Evolutionary conservation across 306 rosid species (phyloP).

Genomic region (Inga oerstediana): DNA sequence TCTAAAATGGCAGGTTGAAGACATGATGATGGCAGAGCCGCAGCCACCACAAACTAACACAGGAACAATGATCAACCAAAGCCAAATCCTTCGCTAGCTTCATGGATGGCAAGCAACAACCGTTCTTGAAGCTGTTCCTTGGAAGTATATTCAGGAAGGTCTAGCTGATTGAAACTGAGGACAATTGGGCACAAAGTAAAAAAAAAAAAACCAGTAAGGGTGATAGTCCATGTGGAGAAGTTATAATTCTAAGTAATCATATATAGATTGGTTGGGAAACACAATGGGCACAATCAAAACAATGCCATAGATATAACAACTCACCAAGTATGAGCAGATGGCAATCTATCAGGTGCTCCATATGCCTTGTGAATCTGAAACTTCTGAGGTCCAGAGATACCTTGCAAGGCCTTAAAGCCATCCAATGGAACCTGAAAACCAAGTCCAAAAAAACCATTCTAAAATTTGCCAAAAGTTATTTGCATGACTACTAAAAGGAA

Average conservation of each 20-base stretch:
- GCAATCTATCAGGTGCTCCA: constrained; percentile 96
- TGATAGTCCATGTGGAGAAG: constrained; percentile 15
- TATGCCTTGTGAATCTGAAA: constrained; percentile 99
- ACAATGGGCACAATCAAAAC: background rate
- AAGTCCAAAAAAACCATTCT: background rate
- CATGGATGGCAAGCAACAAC: constrained; percentile 93
- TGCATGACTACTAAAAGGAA: background rate
- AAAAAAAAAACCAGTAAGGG: constrained; percentile 24
- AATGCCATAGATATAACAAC: constrained; percentile 8
- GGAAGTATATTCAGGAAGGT: constrained; percentile 93
- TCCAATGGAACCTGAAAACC: constrained; percentile 92
- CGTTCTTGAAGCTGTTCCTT: constrained; percentile 97
- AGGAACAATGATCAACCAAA: constrained; percentile 58
- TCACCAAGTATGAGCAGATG: constrained; percentile 99
- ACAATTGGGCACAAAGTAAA: constrained; percentile 1
- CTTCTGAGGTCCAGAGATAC: constrained; percentile 97
- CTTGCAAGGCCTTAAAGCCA: constrained; percentile 97
- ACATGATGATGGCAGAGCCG: constrained; percentile 41
- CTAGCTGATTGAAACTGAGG: constrained; percentile 94
- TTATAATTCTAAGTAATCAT: background rate
- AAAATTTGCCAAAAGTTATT: constrained; percentile 9
- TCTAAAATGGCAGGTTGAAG: constrained; percentile 50
- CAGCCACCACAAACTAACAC: constrained; percentile 38
- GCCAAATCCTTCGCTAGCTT: constrained; percentile 98
- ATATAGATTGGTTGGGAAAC: background rate